Percentiles rank a stretch among this genome's conserved stretches.
These are phyloP conservation scores for Phragmites australis DNA, from an alignment of 176 grass and related monocot species.

Conservation along the genomic window DNA sequence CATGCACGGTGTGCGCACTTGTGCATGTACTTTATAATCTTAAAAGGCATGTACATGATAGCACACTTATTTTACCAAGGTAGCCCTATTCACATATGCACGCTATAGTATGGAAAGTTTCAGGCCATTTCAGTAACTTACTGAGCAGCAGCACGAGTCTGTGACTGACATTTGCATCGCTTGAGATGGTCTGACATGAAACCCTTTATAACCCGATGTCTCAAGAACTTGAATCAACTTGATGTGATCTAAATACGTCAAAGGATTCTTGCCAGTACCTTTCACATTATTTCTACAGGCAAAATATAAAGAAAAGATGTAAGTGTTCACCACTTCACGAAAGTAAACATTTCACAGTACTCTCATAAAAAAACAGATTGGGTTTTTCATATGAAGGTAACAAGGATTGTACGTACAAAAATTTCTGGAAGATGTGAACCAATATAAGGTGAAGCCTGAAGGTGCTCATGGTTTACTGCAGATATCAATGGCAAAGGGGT, in stretches of 20 bases:
- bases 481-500: neutral
- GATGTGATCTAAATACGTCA: neutral
- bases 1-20: neutral
- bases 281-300: neutral
- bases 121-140: neutral
- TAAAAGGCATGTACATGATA: neutral
- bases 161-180: neutral
- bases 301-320: neutral
- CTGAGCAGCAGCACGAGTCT: neutral
- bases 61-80: neutral
- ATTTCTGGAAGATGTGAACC: neutral
- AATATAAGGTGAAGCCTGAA: neutral
- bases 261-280: neutral
- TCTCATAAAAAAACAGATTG: neutral
- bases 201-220: neutral
- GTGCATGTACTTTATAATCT: neutral
- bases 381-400: neutral
- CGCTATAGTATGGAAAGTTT: neutral
- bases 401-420: neutral
- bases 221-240: neutral
- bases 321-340: neutral
- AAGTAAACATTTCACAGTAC: neutral
- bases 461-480: neutral
- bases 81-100: neutral
- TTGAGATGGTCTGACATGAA: neutral